phyloP scores from a whole-genome alignment of 352 stramenopile genomes.

The Pythium apleroticum region DNA sequence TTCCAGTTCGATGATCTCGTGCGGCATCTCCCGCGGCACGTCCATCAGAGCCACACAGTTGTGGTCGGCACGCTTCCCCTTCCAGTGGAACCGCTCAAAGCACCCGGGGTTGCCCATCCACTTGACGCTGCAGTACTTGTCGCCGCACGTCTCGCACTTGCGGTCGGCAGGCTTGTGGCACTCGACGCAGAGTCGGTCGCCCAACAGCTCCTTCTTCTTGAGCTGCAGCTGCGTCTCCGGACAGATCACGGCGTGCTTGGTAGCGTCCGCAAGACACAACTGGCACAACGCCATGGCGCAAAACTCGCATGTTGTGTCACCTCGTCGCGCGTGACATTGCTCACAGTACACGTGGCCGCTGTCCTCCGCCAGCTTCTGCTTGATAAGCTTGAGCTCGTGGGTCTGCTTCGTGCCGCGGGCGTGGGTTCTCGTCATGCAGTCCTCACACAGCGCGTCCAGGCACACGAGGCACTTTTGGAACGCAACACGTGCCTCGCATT shows the following conservation, averaged over 20 bases:
- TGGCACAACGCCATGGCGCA: conserved; percentile 56
- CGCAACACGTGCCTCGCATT: conserved; percentile 73
- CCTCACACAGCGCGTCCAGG: conserved; percentile 63
- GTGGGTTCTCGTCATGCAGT: conserved; percentile 65
- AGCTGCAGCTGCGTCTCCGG: conserved; percentile 61
- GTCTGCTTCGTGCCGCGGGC: conserved; percentile 35
- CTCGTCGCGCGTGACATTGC: conserved; percentile 52
- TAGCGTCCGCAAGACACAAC: conserved; percentile 44
- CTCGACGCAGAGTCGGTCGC: conserved; percentile 69
- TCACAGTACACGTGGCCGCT: conserved; percentile 53
- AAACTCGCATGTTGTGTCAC: conserved; percentile 54
- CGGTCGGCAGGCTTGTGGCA: conserved; percentile 74
- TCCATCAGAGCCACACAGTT: conserved; percentile 33
- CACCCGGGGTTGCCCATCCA: conserved; percentile 85
- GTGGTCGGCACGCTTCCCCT: conserved; percentile 66
- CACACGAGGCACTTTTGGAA: conserved; percentile 64
- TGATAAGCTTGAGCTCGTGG: conserved; percentile 50
- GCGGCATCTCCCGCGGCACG: conserved; percentile 13
- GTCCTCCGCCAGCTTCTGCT: conserved; percentile 39
- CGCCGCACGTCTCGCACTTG: conserved; percentile 56
- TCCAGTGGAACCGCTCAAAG: conserved; percentile 80
- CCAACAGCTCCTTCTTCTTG: conserved; percentile 48
- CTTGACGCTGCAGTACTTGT: conserved; percentile 80
- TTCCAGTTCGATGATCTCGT: conserved; percentile 56
- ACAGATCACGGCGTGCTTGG: conserved; percentile 49